phyloP scores from a whole-genome alignment of 2,329 filamentous ascomycete genomes.

The Alternaria solani region DNA sequence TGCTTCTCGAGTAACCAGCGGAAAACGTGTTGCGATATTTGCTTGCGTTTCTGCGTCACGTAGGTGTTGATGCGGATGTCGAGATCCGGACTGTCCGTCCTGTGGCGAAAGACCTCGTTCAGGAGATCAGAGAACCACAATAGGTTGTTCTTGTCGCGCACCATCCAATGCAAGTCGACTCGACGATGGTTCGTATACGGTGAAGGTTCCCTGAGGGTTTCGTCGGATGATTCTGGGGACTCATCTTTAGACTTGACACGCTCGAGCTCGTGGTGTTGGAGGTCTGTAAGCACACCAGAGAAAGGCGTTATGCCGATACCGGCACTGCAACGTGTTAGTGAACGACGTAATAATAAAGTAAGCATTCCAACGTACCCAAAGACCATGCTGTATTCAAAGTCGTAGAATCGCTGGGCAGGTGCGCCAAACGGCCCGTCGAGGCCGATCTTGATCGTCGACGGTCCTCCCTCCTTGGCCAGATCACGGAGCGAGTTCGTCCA shows the following conservation, averaged over 20 bases:
- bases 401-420: slow-evolving; percentile 66
- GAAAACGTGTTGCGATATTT: slow-evolving; percentile 64
- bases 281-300: slow-evolving; percentile 64
- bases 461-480: slow-evolving; percentile 50
- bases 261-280: slow-evolving; percentile 58
- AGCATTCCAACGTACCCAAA: slow-evolving; percentile 49
- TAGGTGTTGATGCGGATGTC: slow-evolving; percentile 66
- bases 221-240: slow-evolving; percentile 14
- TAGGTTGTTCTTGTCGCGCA: slow-evolving; percentile 64
- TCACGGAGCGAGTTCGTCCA: slow-evolving; percentile 61
- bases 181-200: slow-evolving; percentile 56
- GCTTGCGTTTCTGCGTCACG: slow-evolving; percentile 63
- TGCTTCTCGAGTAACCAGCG: slow-evolving; percentile 66
- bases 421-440: slow-evolving; percentile 67
- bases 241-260: slow-evolving; percentile 29
- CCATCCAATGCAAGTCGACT: slow-evolving; percentile 69
- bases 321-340: slow-evolving; percentile 43
- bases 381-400: slow-evolving; percentile 65
- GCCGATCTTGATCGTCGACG: slow-evolving; percentile 58
- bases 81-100: slow-evolving; percentile 48
- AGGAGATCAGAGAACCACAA: slow-evolving; percentile 66
- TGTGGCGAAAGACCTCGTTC: slow-evolving; percentile 55
- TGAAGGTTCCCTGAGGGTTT: slow-evolving; percentile 17
- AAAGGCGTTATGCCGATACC: slow-evolving; percentile 68
- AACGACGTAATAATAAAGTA: neutral